A percentile compares a stretch with the other conserved stretches of the same genome.
Evolutionary conservation across 2,329 filamentous ascomycete genomes (phyloP).

Genomic region (Trichoderma sp.): DNA sequence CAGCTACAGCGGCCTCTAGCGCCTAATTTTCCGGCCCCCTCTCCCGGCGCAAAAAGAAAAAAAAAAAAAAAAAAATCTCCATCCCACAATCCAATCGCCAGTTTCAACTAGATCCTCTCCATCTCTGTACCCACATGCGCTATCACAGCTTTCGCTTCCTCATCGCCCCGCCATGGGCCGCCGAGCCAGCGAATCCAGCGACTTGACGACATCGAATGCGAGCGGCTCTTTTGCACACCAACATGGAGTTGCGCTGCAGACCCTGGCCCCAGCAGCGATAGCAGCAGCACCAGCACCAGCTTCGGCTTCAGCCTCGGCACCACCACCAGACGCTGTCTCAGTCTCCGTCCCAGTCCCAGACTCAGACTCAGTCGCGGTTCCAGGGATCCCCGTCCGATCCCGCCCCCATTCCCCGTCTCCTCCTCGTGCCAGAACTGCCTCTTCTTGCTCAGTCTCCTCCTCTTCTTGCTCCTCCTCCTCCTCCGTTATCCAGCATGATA

Average conservation of each 20-base stretch:
- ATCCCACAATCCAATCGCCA: background rate
- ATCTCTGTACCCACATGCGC: conserved; percentile 1
- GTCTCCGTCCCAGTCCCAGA: conserved; percentile 23
- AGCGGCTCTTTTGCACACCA: conserved; percentile 35
- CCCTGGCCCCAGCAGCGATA: conserved; percentile 32
- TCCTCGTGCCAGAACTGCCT: background rate
- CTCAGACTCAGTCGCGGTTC: background rate
- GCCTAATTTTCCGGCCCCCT: conserved; percentile 1
- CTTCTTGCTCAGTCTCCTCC: background rate
- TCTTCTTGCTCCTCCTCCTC: conserved; percentile 24
- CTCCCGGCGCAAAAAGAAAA: background rate
- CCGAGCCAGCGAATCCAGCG: conserved; percentile 30
- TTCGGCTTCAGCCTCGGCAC: background rate
- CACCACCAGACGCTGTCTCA: background rate
- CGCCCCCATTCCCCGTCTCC: conserved; percentile 3
- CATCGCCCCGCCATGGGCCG: conserved; percentile 35
- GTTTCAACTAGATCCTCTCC: background rate
- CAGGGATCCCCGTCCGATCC: conserved; percentile 10
- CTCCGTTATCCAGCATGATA: conserved; percentile 29
- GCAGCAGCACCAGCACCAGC: background rate
- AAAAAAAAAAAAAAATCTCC: background rate
- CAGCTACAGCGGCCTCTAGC: background rate
- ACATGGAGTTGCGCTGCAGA: conserved; percentile 38
- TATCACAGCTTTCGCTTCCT: conserved; percentile 25
- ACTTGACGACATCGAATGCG: conserved; percentile 28